phyloP scores from a whole-genome alignment of 176 grass and related monocot genomes.

The Oryza glaberrima region DNA sequence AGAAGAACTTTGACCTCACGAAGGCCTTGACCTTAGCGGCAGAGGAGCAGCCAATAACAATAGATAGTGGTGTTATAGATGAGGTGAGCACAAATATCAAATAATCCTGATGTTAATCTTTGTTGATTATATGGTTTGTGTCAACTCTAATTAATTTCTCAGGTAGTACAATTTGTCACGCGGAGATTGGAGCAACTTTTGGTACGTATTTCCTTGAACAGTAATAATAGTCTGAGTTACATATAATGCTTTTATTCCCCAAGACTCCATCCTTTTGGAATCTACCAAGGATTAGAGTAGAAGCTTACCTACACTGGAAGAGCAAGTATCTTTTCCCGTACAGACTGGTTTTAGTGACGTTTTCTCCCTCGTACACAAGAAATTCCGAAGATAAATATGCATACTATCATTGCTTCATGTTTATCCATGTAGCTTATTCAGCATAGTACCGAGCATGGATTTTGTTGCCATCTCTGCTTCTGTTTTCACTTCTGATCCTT shows the following conservation, averaged over 20 bases:
- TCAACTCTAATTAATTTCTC: constrained; percentile 34
- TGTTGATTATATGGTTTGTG: constrained; percentile 27
- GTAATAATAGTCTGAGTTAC: constrained; percentile 17
- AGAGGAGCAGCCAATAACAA: constrained; percentile 70
- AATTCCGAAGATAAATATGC: not conserved
- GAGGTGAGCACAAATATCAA: constrained; percentile 56
- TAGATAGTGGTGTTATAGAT: constrained; percentile 59
- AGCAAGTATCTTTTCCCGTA: not conserved
- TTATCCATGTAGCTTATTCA: not conserved
- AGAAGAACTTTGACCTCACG: constrained; percentile 79
- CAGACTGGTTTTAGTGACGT: not conserved
- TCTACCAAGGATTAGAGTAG: constrained; percentile 4
- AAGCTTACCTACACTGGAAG: not conserved
- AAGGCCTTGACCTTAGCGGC: constrained; percentile 72
- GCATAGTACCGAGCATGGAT: not conserved
- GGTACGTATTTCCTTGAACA: constrained; percentile 57
- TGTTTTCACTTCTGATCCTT: not conserved
- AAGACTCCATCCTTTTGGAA: not conserved
- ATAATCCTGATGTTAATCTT: constrained; percentile 10
- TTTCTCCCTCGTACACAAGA: constrained; percentile 2
- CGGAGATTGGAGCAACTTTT: constrained; percentile 94
- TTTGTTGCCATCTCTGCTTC: not conserved
- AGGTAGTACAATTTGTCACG: constrained; percentile 86
- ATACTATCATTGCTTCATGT: not conserved
- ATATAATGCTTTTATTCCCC: not conserved